phyloP scores from a whole-genome alignment of 352 stramenopile genomes.

The Pythium guiyangense region DNA sequence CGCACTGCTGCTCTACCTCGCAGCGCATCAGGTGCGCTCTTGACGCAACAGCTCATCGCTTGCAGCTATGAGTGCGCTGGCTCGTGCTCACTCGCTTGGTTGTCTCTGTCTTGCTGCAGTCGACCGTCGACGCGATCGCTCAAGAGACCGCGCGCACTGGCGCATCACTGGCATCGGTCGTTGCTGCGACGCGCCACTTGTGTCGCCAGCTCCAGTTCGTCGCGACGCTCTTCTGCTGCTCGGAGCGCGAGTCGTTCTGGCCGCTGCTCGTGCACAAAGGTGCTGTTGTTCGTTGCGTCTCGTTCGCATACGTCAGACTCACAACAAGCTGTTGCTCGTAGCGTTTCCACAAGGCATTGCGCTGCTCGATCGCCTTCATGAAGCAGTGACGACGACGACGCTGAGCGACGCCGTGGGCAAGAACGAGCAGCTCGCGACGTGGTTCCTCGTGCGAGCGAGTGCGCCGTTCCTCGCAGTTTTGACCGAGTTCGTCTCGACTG shows the following conservation, averaged over 20 bases:
- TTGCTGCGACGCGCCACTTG: conserved; percentile 30
- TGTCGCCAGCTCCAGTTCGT: conserved; percentile 26
- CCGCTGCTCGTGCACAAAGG: conserved; percentile 29
- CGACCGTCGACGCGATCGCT: conserved; percentile 3
- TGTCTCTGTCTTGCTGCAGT: conserved; percentile 4
- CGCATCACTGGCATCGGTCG: conserved; percentile 23
- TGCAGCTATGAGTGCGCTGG: neutral
- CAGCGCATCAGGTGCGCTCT: conserved; percentile 35
- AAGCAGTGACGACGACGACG: conserved; percentile 26
- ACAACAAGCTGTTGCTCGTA: conserved; percentile 2
- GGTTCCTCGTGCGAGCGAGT: conserved; percentile 52
- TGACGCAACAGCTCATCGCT: neutral
- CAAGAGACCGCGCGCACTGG: neutral
- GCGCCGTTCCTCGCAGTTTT: conserved; percentile 46
- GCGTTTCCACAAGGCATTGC: conserved; percentile 48
- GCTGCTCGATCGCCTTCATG: conserved; percentile 45
- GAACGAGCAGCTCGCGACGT: conserved; percentile 29
- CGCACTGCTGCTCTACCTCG: conserved; percentile 45
- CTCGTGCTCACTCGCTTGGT: too few relatives aligned
- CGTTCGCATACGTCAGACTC: neutral
- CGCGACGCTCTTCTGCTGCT: conserved; percentile 24
- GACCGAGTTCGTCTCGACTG: conserved; percentile 41
- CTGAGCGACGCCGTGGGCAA: conserved; percentile 30
- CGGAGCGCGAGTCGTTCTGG: conserved; percentile 28
- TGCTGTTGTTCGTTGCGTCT: conserved; percentile 1